Conservation (phyloP, 768 basidiomycete genomes). For the Neoboletus brunneissimus region DNA sequence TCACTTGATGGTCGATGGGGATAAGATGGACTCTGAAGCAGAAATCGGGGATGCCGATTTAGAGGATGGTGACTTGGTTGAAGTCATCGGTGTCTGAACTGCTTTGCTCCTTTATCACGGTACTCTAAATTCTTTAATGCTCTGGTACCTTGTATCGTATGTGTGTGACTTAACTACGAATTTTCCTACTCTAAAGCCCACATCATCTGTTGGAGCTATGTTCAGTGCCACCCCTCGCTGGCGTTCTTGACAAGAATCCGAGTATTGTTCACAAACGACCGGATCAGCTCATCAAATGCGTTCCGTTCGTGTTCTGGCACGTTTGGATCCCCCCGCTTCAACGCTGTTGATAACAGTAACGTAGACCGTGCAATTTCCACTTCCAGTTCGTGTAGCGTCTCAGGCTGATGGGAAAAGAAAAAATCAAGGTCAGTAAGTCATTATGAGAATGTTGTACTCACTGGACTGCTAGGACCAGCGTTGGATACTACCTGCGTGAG, state of each 20-base stretch:
- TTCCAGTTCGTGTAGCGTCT: conserved; percentile 83
- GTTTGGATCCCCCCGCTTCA: conserved; percentile 60
- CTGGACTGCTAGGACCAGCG: conserved; percentile 45
- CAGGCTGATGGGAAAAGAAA: conserved; percentile 38
- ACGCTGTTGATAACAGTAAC: conserved; percentile 67
- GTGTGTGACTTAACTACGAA: background rate
- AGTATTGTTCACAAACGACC: conserved; percentile 90
- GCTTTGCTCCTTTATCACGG: conserved; percentile 1
- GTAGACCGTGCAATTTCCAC: conserved; percentile 77
- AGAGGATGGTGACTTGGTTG: conserved; percentile 79
- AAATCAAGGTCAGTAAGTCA: background rate
- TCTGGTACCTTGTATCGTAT: conserved; percentile 5
- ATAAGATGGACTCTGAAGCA: conserved; percentile 55
- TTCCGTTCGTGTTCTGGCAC: conserved; percentile 60
- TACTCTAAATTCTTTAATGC: conserved; percentile 15
- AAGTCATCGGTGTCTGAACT: conserved; percentile 58
- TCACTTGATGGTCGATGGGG: conserved; percentile 64
- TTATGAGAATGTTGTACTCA: conserved; percentile 33
- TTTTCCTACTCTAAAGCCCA: background rate
- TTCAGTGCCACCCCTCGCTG: conserved; percentile 43
- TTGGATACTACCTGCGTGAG: conserved; percentile 84
- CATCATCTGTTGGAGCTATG: background rate
- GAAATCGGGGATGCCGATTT: conserved; percentile 67
- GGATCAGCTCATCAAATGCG: conserved; percentile 88
- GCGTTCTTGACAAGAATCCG: conserved; percentile 85